Evolutionary conservation across 108 stramenopile species (phyloP), one percentile per base, ranked within the genome.

Genomic region (Mediolabrus comicus): DNA sequence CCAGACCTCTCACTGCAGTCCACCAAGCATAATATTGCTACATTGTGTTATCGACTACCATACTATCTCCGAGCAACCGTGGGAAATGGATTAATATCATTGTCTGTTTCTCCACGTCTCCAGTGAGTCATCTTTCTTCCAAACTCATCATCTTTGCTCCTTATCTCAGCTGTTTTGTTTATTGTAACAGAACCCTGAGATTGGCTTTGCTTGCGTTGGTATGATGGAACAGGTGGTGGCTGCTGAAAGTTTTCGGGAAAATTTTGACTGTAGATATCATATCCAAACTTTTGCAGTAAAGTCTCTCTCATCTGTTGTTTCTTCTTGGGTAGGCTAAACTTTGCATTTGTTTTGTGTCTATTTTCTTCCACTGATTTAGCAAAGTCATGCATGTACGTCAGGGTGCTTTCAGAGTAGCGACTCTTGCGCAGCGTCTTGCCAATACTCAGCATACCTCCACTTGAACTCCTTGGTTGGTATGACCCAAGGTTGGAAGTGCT

Each of bases 61-160:
- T 41, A 33, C 51, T 14, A 9, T 25, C 53, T 54, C 49, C 65
- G 38, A 19, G 49, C 19, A 46, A 77, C 58, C 32, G 56, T 60
- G 16, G 76, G 69, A 74, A 87, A 87, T 3, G 86, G 87, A 8
- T 74, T 64, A 32, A 32, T 73, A 63, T 91, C 89, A 28, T 74
- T 63, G 25, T 81, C 53, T 8, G 92, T 90, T 41, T 87, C 76
- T 53, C 74, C 56, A 0, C 74, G 71, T 62, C 92, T 72, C 92
- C 92, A 93, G 1, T 53, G 32, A 19, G 72, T 80, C 86, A 91
- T 86, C 8, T 71, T 65, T 51, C 92, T 69, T 19, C 92, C 92
- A 69, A 74, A 93, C 11, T 76, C 79, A 72, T 81, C 83, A 43
- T 80, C 65, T 16, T 51, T 57, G 8, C 72, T 67, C 32, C 92